phyloP scores from a whole-genome alignment of 305 asterid species.

The Fraxinus albicans region DNA sequence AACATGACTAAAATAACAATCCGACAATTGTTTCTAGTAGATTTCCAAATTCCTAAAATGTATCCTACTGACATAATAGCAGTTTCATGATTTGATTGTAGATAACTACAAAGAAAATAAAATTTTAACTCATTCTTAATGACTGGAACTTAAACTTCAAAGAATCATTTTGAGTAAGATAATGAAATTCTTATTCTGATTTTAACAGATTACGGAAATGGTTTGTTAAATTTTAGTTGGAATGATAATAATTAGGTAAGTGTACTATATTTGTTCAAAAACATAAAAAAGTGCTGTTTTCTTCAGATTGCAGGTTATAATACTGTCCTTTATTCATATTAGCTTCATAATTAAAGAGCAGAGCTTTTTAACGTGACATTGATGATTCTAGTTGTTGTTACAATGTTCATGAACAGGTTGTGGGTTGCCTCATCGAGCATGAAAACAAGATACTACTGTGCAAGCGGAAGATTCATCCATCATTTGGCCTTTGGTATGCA shows the following conservation, averaged over 20 bases:
- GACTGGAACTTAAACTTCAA: background rate
- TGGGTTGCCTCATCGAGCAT: constrained; percentile 95
- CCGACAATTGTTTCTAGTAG: background rate
- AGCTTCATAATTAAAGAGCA: background rate
- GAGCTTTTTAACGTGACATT: background rate
- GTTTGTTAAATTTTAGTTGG: background rate
- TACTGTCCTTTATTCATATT: background rate
- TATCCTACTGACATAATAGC: background rate
- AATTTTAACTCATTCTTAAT: background rate
- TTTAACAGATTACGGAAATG: background rate
- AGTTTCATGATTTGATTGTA: background rate
- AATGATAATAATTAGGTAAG: background rate
- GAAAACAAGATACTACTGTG: constrained; percentile 85
- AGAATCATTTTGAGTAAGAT: background rate
- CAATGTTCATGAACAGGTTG: constrained; percentile 52
- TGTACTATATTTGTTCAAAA: background rate
- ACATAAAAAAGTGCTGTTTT: background rate
- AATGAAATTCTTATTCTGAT: background rate
- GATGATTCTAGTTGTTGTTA: background rate
- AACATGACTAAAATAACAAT: background rate
- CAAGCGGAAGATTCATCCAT: constrained; percentile 92
- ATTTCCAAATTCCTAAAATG: background rate
- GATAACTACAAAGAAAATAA: background rate
- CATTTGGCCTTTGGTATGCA: constrained; percentile 90
- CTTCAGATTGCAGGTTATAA: background rate